Base-by-base conservation (phyloP, 2,329 filamentous ascomycete genomes). In the Aspergillus sp. region DNA sequence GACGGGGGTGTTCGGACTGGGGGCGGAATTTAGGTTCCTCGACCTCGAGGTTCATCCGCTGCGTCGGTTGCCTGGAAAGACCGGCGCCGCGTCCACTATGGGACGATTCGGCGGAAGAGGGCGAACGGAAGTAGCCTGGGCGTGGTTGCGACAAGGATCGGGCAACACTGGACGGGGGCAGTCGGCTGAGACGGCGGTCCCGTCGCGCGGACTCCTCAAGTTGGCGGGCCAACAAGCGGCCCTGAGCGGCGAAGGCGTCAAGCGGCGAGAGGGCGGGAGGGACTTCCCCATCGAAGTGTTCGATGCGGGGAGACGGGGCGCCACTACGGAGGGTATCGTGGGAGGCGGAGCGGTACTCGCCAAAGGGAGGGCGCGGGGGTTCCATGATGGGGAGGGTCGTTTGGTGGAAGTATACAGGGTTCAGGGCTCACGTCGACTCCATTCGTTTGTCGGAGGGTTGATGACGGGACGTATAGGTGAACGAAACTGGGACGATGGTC, bases 191-290 rank as follows among this genome's bases (percentile, higher is more conserved):
- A 52, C 92, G 84, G 59, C 86, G 84, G 46, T 89, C 91, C 56
- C 83, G 82, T 65, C 83, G 85, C 65, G 84, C 82, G 58, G 83
- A 86, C 61, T 94, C 87, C 70, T 96, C 87, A 55, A 99, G 83
- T 72, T 95, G 88, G 73, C 85, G 89, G 36, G 91, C 91, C 47
- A 99, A 82, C 62, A 95, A 76, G 52, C 93, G 87, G 63, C 92
- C 95, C 68, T 97, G 93, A 56, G 93, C 81, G 19, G 93, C 93
- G 68, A 99, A 95, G 45, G 93, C 93, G 79, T 99, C 94, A 59
- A 99, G 82, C 10, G 94, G 94, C 7, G 94, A 97, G 51, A 97
- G 80, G 48, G 94, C 89, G 4, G 94, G 94, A 17, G 94, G 93
- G 1, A 72, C 58, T 57, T 93, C 89, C 56, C 89, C 89, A 52